Evolutionary conservation across 306 rosid species (phyloP), one percentile per base, ranked within the genome.

Genomic region (Coriaria nepalensis): DNA sequence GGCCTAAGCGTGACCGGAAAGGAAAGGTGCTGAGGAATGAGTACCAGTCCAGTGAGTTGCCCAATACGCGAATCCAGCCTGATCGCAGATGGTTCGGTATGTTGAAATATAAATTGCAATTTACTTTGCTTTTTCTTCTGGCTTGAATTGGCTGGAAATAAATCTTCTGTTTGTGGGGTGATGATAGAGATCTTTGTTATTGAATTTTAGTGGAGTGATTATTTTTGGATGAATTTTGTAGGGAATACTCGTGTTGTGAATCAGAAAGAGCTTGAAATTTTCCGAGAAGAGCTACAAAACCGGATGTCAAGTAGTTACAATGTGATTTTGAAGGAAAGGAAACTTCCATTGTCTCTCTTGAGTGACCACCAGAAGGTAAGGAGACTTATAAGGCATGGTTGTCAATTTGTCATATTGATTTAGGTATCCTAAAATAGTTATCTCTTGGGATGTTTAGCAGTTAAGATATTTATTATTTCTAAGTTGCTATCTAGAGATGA

Each of bases 41-140:
- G 13, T 61, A 59, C 13, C 93, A 81, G 43, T 77, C 87, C 10
- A 73, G 77, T 65, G 95, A 90, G 10, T 68, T 84, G 60, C 95
- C 97, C 0, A 10, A 47, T 41, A 90, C 92, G 0, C 68, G 92
- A 50, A 90, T 90, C 58, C 95, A 79, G 73, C 90, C 97, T n/a
- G 95, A 79, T 61, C 94, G 87, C 38, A 74, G 77, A 45, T 90
- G 94, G 92, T 84, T 90, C 34, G 87, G 94, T 87, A 39, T 29
- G 84, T 61, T 0, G 7, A 33, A 37, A 45, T 14, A 20, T 12
- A 5, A 7, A 8, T 8, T 6, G n/a, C 5, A 2, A 9, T 43
- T 9, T 29, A 10, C 6, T 20, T 20, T 20, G 29, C 29, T 20
- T 20, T 20, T 20, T 11, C 37, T 32, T 8, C 4, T 41, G 2